Evolutionary conservation across 208 protist genomes (phyloP).

Genomic region (Trypanosoma rangeli): DNA sequence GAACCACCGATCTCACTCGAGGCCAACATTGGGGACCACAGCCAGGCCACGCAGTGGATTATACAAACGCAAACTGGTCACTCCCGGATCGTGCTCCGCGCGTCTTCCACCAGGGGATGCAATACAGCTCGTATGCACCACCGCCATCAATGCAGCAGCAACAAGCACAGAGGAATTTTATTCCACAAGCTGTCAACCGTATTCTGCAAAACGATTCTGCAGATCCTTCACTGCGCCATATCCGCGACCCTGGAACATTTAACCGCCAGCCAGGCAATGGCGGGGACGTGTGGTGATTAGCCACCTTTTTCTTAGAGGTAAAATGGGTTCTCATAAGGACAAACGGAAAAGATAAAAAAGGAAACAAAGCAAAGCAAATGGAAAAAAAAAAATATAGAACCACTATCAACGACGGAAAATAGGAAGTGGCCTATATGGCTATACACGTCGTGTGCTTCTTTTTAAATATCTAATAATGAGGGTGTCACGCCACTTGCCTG

Average conservation of each 20-base stretch:
- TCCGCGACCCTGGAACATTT: constrained; percentile 29
- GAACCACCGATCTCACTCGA: constrained; percentile 17
- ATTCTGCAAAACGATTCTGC: constrained; percentile 18
- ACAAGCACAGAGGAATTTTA: constrained; percentile 25
- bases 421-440: constrained; percentile 8
- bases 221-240: constrained; percentile 17
- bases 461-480: constrained; percentile 18
- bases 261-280: constrained; percentile 40
- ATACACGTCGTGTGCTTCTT: constrained; percentile 10
- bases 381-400: constrained; percentile 7
- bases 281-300: constrained; percentile 47
- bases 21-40: constrained; percentile 19
- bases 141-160: constrained; percentile 23
- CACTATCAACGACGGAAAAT: constrained; percentile 13
- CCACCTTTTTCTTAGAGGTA: constrained; percentile 1
- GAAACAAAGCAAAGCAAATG: constrained; percentile 18
- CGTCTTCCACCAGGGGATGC: constrained; percentile 37
- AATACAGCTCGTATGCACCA: constrained; percentile 55
- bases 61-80: constrained; percentile 28
- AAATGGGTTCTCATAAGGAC: background rate
- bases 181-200: constrained; percentile 5
- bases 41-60: constrained; percentile 29
- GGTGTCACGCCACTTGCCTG: background rate
- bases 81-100: constrained; percentile 26
- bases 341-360: constrained; percentile 3